Conservation (phyloP, 2,329 filamentous ascomycete species). For the Uncinocarpus reesii region DNA sequence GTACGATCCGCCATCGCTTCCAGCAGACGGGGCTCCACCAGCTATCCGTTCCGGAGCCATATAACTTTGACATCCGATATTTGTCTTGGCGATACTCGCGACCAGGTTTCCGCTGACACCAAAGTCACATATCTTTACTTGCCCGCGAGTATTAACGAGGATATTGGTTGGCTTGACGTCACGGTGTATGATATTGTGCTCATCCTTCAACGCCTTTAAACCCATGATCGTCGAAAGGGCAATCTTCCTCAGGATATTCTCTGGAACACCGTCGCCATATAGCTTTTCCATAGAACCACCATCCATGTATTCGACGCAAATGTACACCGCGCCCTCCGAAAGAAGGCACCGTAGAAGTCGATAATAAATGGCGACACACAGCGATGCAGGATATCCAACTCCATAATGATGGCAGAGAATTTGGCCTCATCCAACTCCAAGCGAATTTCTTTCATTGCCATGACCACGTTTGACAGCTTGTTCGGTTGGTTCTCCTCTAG, state of each 20-base stretch:
- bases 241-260: slow-evolving; percentile 79
- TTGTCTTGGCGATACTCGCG: slow-evolving; percentile 94
- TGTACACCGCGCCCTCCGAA: slow-evolving; percentile 96
- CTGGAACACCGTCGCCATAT: slow-evolving; percentile 81
- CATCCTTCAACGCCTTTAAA: slow-evolving; percentile 85
- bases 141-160: slow-evolving; percentile 74
- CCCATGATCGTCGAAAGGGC: slow-evolving; percentile 83
- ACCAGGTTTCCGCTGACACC: slow-evolving; percentile 94
- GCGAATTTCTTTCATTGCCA: slow-evolving; percentile 99
- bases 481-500: slow-evolving; percentile 22
- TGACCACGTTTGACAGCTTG: slow-evolving; percentile 55
- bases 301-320: slow-evolving; percentile 99
- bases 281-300: slow-evolving; percentile 95
- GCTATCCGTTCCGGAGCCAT: slow-evolving; percentile 97
- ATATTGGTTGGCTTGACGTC: slow-evolving; percentile 99
- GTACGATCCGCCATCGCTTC: slow-evolving; percentile 70
- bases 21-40: slow-evolving; percentile 62
- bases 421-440: slow-evolving; percentile 94
- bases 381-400: slow-evolving; percentile 88
- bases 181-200: slow-evolving; percentile 97
- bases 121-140: slow-evolving; percentile 98
- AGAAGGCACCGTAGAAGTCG: slow-evolving; percentile 97
- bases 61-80: slow-evolving; percentile 98
- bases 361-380: slow-evolving; percentile 95
- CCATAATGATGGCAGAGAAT: slow-evolving; percentile 94